Evolutionary conservation across 1,284 basidiomycete species (phyloP), one percentile per base, ranked within the genome.

Genomic region (Cryptococcus hybrid): DNA sequence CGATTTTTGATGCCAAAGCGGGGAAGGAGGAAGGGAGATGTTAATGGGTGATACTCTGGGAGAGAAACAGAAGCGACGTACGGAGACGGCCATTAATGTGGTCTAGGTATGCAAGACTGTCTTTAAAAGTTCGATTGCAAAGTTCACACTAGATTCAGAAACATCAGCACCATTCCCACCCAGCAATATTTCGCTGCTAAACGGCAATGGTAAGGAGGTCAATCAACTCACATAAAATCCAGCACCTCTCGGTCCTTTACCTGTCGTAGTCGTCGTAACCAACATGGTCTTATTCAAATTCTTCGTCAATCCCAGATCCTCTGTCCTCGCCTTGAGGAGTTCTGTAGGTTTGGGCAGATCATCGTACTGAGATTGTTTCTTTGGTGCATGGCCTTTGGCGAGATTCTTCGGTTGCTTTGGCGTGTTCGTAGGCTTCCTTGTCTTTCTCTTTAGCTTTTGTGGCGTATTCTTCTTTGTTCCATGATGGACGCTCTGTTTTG

Each of bases 61-160:
- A 13, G 35, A 18, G 15, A n/a, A 13, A 8, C 3, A 13, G 44
- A 38, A 11, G 37, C 3, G 36, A 86, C 91, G 73, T 75, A 96
- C 93, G 96, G 60, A 87, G 86, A 79, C 93, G 84, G 50, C 90
- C 88, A 77, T 99, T 99, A 57, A 99, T 86, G 75, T 99, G 96
- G 75, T 99, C 95, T 51, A 99, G 81, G 74, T 98, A 99, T 1
- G 86, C 89, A 34, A 88, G 84, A 59, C 87, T 94, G 73, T 99
- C 95, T 77, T 96, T 97, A 78, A 92, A 90, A 18, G 90, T 96
- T 64, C 91, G 82, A 66, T 86, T 88, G 74, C 93, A 97, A 7
- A 88, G 80, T 69, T 94, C 92, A 70, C 93, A 97, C 78, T 79
- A 58, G 4, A 15, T n/a, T 9, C 9, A 9, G 24, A 30, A 11